These are phyloP conservation scores for Zygoascus sp. DNA, from an alignment of 1,139 yeast genomes.

Conservation along the genomic window DNA sequence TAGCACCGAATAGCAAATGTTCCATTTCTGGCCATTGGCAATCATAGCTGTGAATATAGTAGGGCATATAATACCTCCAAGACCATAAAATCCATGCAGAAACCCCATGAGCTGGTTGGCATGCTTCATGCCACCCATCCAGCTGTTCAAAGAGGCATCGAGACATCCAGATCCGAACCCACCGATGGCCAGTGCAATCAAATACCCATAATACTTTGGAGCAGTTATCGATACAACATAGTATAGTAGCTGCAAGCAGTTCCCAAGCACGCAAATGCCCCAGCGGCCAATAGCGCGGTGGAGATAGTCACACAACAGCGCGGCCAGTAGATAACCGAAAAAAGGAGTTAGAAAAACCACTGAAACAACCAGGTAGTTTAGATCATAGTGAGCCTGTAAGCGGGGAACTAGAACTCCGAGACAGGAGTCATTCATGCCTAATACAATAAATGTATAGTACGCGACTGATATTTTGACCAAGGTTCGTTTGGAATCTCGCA, in stretches of 20 bases:
- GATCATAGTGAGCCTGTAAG: slow-evolving; percentile 28
- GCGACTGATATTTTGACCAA: slow-evolving; percentile 21
- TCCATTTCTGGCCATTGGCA: slow-evolving; percentile 48
- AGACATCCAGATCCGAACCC: slow-evolving; percentile 58
- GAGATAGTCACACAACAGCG: slow-evolving; percentile 33
- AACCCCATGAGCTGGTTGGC: slow-evolving; percentile 49
- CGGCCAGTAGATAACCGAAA: slow-evolving; percentile 38
- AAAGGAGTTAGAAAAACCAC: slow-evolving; percentile 31
- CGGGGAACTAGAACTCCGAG: slow-evolving; percentile 29
- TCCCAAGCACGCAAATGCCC: slow-evolving; percentile 40
- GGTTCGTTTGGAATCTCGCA: slow-evolving; percentile 24
- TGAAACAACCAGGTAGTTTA: slow-evolving; percentile 28
- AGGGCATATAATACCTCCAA: slow-evolving; percentile 62
- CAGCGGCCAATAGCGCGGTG: slow-evolving; percentile 43
- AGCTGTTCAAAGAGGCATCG: slow-evolving; percentile 54
- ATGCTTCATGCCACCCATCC: slow-evolving; percentile 46
- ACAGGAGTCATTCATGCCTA: slow-evolving; percentile 33
- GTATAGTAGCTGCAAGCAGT: slow-evolving; percentile 38
- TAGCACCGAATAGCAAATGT: slow-evolving; percentile 48
- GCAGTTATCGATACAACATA: slow-evolving; percentile 42
- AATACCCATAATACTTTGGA: slow-evolving; percentile 41
- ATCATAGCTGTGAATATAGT: slow-evolving; percentile 53
- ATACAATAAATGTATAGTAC: slow-evolving; percentile 28
- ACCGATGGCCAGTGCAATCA: slow-evolving; percentile 52
- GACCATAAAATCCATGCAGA: slow-evolving; percentile 58